Evolutionary conservation across 202 grass and related monocot genomes (phyloP), one percentile per base, ranked within the genome.

Genomic region (Schoenoplectus triqueter): DNA sequence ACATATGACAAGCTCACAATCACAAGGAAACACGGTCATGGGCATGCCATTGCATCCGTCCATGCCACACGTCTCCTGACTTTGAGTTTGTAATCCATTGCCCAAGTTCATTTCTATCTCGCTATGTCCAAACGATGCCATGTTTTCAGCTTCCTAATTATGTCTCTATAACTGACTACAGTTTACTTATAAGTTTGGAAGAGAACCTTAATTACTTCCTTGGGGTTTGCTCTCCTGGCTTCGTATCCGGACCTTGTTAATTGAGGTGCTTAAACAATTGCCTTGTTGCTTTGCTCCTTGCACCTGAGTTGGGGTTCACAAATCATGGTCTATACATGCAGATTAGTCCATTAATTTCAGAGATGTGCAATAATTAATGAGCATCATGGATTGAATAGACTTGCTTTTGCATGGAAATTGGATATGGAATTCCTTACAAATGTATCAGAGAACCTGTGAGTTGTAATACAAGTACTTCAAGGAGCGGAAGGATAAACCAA

Each of bases 1-100:
- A 10, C 80, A 83, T 69, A 83, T 83, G 62, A 83, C 64, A 17
- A 83, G 47, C 13, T 83, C 80, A n/a, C 80, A 83, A 69, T 83
- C 80, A 39, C 80, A 83, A 0, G 80, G 80, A 40, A 83, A 83
- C 62, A 83, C 80, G 0, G 80, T 83, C 80, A 83, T 83, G 47
- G 80, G 80, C 63, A 69, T 21, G n/a, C 80, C 62, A 9, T 69
- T 83, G 18, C 80, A 83, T 48, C 64, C 71, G 0, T 2, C 59
- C 21, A 74, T 56, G 9, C 56, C 40, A 19, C 59, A 86, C 10
- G 40, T 50, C 15, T 78, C 70, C 0, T 19, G 4, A 10, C 17
- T 78, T 22, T 56, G 64, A 2, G 20, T 2, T 4, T 39, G 80
- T n/a, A 19, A 55, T 83, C 40, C 46, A 0, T 83, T 45, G 19